Evolutionary conservation across 108 stramenopile genomes (phyloP).

Genomic region (Skeletonema menzelii): DNA sequence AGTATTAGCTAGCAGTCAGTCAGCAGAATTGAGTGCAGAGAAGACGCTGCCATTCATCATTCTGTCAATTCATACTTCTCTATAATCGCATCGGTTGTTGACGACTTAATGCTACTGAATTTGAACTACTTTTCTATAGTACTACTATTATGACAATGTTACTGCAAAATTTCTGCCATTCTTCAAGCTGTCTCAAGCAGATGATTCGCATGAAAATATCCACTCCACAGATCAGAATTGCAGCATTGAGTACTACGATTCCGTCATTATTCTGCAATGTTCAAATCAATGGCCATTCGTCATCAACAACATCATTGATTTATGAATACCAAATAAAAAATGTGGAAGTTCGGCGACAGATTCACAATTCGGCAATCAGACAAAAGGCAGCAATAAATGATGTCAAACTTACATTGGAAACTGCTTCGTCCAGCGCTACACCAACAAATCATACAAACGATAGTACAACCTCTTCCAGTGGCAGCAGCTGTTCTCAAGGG

Average conservation of each 20-base stretch:
- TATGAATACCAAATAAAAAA: neutral
- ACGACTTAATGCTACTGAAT: no score
- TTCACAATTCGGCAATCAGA: neutral
- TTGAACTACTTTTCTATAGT: no score
- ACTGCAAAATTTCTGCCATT: neutral
- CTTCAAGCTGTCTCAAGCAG: neutral
- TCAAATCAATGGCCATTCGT: neutral
- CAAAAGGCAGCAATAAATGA: neutral
- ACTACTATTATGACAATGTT: neutral
- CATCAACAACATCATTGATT: neutral
- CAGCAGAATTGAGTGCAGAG: no score
- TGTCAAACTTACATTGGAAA: neutral
- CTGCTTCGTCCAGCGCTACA: neutral
- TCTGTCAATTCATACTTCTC: no score
- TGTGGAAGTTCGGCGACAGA: neutral
- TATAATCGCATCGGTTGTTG: no score
- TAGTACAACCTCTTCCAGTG: neutral
- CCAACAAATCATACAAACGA: neutral
- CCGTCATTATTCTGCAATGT: neutral
- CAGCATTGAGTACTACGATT: neutral
- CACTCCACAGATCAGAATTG: neutral
- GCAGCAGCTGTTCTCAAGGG: slow-evolving; percentile 34
- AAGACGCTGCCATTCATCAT: no score
- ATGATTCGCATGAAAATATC: neutral
- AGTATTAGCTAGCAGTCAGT: no score